Evolutionary conservation across 192 early-diverging fungal species (phyloP).

Genomic region (Coemansia sp.): DNA sequence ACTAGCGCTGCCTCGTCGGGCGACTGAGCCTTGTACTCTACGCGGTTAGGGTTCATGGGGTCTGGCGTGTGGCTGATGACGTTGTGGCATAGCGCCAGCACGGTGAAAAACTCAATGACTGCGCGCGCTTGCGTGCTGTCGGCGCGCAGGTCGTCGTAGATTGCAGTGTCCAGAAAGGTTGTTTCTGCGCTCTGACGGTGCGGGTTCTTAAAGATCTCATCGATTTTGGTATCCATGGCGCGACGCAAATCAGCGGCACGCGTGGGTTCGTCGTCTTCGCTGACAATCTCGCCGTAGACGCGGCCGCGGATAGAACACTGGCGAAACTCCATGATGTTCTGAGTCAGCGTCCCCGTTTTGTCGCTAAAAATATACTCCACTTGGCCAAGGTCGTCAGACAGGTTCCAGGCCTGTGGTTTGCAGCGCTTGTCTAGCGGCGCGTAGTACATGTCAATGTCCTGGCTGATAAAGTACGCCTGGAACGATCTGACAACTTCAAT

Average conservation of each 20-base stretch:
- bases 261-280: constrained; percentile 18
- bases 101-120: constrained; percentile 75
- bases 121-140: constrained; percentile 57
- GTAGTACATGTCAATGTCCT: constrained; percentile 89
- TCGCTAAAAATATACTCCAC: constrained; percentile 96
- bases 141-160: constrained; percentile 59
- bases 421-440: constrained; percentile 69
- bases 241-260: constrained; percentile 16
- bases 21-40: constrained; percentile 88
- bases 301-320: constrained; percentile 85
- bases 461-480: constrained; percentile 88
- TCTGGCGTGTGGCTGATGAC: constrained; percentile 67
- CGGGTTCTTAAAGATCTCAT: constrained; percentile 53
- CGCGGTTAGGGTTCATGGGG: constrained; percentile 38
- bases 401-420: constrained; percentile 82
- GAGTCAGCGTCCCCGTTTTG: constrained; percentile 95
- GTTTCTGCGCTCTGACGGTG: constrained; percentile 56
- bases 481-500: constrained; percentile 89
- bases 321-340: constrained; percentile 95
- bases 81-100: constrained; percentile 85
- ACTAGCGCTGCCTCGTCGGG: constrained; percentile 95
- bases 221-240: constrained; percentile 59
- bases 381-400: constrained; percentile 89
- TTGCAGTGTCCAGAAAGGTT: constrained; percentile 65
- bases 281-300: constrained; percentile 64